Evolutionary conservation across 1,139 yeast species (phyloP).

Genomic region (Suhomyces bribrorum): DNA sequence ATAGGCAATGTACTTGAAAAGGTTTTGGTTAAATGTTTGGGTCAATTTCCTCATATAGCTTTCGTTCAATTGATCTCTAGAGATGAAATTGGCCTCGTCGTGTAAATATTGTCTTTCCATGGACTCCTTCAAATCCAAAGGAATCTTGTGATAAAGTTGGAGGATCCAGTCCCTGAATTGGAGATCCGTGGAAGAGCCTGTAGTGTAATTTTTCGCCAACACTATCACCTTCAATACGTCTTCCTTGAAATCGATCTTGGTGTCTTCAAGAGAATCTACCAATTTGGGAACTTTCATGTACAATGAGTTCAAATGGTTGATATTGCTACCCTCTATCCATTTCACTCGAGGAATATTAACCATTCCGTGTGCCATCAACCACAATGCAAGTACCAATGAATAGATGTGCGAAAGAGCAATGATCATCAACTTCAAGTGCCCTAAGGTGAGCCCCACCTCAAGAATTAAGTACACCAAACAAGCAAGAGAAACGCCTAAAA

Average conservation of each 20-base stretch:
- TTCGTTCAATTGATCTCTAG: constrained; percentile 40
- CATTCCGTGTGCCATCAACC: constrained; percentile 86
- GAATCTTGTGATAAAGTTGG: constrained; percentile 33
- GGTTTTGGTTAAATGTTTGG: constrained; percentile 38
- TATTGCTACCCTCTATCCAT: constrained; percentile 52
- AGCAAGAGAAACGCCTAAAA: constrained; percentile 53
- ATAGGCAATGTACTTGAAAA: constrained; percentile 42
- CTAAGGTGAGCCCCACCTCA: constrained; percentile 59
- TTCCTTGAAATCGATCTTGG: constrained; percentile 63
- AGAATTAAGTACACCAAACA: constrained; percentile 63
- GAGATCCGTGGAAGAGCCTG: constrained; percentile 32
- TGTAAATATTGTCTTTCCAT: constrained; percentile 36
- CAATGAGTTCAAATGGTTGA: constrained; percentile 39
- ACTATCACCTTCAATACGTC: constrained; percentile 62
- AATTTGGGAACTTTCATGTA: constrained; percentile 59
- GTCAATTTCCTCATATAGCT: constrained; percentile 38
- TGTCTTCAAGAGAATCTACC: constrained; percentile 66
- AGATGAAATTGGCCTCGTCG: constrained; percentile 22
- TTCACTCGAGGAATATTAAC: constrained; percentile 62
- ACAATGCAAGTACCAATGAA: constrained; percentile 69
- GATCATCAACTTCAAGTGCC: constrained; percentile 63
- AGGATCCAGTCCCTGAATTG: constrained; percentile 46
- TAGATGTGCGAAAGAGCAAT: constrained; percentile 83
- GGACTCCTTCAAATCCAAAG: constrained; percentile 36
- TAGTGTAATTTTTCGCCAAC: constrained; percentile 40